Evolutionary conservation across 768 basidiomycete genomes (phyloP), one percentile per base, ranked within the genome.

Genomic region (Leccinum arenicola): DNA sequence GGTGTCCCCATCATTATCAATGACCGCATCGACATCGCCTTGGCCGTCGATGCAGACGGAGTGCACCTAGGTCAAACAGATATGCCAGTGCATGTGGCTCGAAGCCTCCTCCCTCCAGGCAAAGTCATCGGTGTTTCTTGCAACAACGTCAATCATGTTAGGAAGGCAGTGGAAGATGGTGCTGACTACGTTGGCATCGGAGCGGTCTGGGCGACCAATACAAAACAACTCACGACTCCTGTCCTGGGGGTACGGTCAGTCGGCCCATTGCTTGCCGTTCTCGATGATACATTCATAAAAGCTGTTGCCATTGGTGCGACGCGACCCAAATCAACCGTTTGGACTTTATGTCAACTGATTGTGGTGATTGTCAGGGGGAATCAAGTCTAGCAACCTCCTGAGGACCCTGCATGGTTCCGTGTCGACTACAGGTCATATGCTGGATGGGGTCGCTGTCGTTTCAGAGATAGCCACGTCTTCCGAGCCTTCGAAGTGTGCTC

Each of bases 51-150:
- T 48, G 87, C 88, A 3, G 82, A 83, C 49, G 94, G 95, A 15
- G 86, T 96, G 11, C 95, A 98, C 69, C 77, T 97, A 48, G 95
- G 95, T 6, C 95, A 97, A 74, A 81, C 84, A 0, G 95, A 96
- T 70, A 90, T 93, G 82, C 83, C 89, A 3, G 78, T 90, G 11
- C 68, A 78, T 45, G 69, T 84, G 47, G 93, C 87, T 3, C 84
- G 88, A 25, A 70, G 69, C 12, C 77, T 97, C 3, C 80, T 98
- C 3, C 91, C 91, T 0, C 68, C 78, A 1, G 82, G 81, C 9
- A 76, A 86, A 1, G 81, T 96, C 64, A 84, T 98, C 33, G 95
- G 95, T 1, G 81, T 94, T 11, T 90, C 88, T 15, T 91, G 90
- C 68, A 86, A 87, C 63, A 87, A 83, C 23, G 61, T 81, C 12